A percentile compares a stretch with the other conserved stretches of the same genome.
Conservation (phyloP, 495 filamentous ascomycete species). For the Neurospora sp. region DNA sequence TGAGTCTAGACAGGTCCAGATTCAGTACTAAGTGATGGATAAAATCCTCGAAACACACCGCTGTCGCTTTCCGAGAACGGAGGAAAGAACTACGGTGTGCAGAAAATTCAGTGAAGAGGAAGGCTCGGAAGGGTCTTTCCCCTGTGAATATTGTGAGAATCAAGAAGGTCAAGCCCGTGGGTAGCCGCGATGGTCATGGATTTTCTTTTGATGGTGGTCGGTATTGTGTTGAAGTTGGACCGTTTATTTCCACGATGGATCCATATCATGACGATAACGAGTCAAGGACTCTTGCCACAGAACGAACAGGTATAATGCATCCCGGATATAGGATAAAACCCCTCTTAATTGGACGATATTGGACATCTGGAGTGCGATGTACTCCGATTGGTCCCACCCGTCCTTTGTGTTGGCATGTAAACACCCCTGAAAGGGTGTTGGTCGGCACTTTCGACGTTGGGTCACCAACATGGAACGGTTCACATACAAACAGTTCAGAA, state of each 20-base stretch:
- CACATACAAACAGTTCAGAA: not conserved
- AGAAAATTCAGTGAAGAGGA: not conserved
- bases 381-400: not conserved
- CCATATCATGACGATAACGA: not conserved
- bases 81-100: not conserved
- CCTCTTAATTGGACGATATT: not conserved
- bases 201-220: not conserved
- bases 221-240: not conserved
- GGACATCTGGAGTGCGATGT: not conserved
- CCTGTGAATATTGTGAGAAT: not conserved
- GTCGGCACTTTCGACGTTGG: not conserved
- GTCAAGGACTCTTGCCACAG: not conserved
- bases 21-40: not conserved
- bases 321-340: not conserved
- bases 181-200: not conserved
- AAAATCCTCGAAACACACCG: not conserved
- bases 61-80: not conserved
- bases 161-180: not conserved
- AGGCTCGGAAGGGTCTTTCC: not conserved
- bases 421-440: not conserved
- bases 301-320: not conserved
- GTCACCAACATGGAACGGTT: not conserved
- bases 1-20: not conserved
- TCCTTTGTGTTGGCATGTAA: not conserved
- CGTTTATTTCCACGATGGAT: not conserved